Percentiles rank a stretch among this genome's conserved stretches.
phyloP scores from a whole-genome alignment of 306 rosid species.

The Ochetophila trinervis region DNA sequence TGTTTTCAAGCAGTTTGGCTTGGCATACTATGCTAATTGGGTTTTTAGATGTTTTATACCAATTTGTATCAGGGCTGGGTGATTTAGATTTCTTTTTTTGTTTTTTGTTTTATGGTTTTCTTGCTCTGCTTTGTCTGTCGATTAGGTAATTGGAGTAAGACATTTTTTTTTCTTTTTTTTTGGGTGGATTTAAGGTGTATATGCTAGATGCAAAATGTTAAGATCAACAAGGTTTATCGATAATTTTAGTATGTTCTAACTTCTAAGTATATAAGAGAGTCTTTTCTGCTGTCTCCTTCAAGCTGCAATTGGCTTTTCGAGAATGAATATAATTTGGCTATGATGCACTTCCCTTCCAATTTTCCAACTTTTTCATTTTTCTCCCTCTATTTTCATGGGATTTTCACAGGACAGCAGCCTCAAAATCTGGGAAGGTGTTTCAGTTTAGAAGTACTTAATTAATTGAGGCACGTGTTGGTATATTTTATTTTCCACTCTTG shows the following conservation, averaged over 20 bases:
- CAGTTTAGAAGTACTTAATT: slow-evolving; percentile 1
- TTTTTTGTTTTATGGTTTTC: background rate
- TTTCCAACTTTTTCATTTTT: background rate
- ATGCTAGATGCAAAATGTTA: background rate
- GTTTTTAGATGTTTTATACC: slow-evolving; percentile 14
- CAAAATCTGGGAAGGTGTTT: background rate
- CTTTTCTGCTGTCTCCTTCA: slow-evolving; percentile 10
- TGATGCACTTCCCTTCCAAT: background rate
- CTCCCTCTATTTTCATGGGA: background rate
- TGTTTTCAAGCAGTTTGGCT: slow-evolving; percentile 6
- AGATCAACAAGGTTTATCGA: background rate
- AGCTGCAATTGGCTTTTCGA: slow-evolving; percentile 8
- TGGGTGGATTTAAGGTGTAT: slow-evolving; percentile 6
- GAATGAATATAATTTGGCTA: background rate
- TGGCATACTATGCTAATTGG: slow-evolving; percentile 16
- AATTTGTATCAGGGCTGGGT: slow-evolving; percentile 19
- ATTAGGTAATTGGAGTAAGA: no score
- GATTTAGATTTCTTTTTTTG: slow-evolving; percentile 12
- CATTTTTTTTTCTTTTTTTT: slow-evolving; percentile 5
- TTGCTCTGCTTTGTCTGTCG: slow-evolving; percentile 15
- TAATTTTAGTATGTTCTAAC: background rate
- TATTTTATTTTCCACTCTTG: slow-evolving; percentile 15
- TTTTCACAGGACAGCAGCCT: slow-evolving; percentile 3
- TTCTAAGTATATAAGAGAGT: background rate
- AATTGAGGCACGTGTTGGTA: background rate